Conservation (phyloP, 2,329 filamentous ascomycete genomes). For the Epichloe typhina region DNA sequence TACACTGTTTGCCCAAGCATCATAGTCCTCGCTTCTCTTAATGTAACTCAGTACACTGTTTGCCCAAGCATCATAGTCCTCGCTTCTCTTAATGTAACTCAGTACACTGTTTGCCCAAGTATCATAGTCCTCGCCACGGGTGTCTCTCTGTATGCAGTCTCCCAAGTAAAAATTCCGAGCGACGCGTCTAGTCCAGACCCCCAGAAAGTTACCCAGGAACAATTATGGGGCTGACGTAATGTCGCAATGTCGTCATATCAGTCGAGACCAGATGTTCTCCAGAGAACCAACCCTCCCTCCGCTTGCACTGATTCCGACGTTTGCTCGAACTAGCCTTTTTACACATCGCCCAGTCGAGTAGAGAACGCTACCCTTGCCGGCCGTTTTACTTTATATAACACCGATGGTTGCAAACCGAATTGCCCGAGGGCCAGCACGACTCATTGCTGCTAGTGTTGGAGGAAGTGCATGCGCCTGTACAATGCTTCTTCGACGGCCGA, state of each 20-base stretch:
- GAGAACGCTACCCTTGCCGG: not conserved
- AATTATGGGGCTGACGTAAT: not conserved
- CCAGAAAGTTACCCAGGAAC: not conserved
- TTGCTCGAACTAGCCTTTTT: no score
- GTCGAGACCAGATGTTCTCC: no score
- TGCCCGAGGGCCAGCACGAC: constrained; percentile 2
- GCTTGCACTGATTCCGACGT: not conserved
- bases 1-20: not conserved
- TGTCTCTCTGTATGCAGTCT: no score
- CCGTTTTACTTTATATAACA: no score
- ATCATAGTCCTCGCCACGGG: no score
- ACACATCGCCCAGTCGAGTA: not conserved
- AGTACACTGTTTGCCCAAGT: not conserved
- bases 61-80: no score
- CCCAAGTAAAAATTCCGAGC: not conserved
- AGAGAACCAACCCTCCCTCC: not conserved
- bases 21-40: no score
- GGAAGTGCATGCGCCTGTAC: constrained; percentile 15
- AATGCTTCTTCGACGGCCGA: constrained; percentile 12
- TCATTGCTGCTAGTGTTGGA: constrained; percentile 16
- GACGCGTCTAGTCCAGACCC: not conserved
- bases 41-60: not conserved
- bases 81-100: not conserved
- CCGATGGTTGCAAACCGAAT: not conserved
- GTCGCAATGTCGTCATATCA: not conserved